Conservation (phyloP, 495 filamentous ascomycete genomes). For the Talaromyces borbonicus region DNA sequence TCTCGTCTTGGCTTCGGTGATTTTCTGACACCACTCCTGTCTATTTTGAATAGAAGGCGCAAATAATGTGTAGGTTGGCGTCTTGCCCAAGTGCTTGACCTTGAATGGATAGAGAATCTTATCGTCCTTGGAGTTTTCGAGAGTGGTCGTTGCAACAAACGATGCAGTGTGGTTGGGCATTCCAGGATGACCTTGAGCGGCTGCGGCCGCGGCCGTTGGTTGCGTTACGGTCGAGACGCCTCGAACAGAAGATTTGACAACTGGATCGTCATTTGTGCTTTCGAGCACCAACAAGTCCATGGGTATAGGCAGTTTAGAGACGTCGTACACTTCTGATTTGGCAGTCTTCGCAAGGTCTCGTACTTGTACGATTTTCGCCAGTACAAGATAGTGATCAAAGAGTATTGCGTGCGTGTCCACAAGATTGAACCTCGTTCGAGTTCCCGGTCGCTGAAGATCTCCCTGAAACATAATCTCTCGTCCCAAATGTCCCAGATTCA, state of each 20-base stretch:
- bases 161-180: slow-evolving; percentile 42
- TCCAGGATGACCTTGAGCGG: slow-evolving; percentile 42
- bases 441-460: slow-evolving; percentile 80
- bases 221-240: slow-evolving; percentile 54
- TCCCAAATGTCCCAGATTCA: slow-evolving; percentile 87
- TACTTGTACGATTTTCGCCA: slow-evolving; percentile 68
- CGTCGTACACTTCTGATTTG: slow-evolving; percentile 84
- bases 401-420: slow-evolving; percentile 87
- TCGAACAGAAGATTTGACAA: slow-evolving; percentile 68
- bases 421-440: slow-evolving; percentile 71
- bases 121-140: slow-evolving; percentile 54
- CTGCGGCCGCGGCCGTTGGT: slow-evolving; percentile 31
- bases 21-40: slow-evolving; percentile 85
- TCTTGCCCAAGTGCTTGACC: slow-evolving; percentile 89
- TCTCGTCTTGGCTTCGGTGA: slow-evolving; percentile 85
- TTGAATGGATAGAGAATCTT: slow-evolving; percentile 89
- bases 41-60: slow-evolving; percentile 63
- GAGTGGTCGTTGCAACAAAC: slow-evolving; percentile 38
- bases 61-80: slow-evolving; percentile 76
- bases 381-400: slow-evolving; percentile 92
- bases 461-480: slow-evolving; percentile 82
- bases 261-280: slow-evolving; percentile 81
- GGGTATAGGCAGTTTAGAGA: slow-evolving; percentile 91
- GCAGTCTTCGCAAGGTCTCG: slow-evolving; percentile 53
- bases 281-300: slow-evolving; percentile 94